Evolutionary conservation across 2,329 filamentous ascomycete species (phyloP), one percentile per base, ranked within the genome.

Genomic region (Cladosporium sp.): DNA sequence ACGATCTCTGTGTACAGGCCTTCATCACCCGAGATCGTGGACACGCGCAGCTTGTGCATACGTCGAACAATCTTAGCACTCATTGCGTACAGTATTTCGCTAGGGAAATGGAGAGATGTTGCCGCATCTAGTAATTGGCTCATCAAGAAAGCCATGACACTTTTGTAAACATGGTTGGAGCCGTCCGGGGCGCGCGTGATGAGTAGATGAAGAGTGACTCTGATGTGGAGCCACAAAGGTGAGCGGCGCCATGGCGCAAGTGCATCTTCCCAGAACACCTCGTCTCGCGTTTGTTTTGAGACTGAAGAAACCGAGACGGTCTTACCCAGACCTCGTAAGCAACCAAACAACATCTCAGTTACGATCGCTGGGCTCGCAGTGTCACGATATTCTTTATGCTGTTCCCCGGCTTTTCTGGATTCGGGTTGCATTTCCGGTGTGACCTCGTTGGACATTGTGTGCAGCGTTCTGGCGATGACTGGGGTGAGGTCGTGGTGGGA

Each of bases 171-270:
- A 2, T 22, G 17, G 14, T 45, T n/a, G 66, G 2, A 72, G 66
- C 2, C 74, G 62, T 3, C 70, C 67, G 36, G 61, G 58, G 22
- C 75, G 66, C 64, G 61, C 2, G 30, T 14, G 2, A 88, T 73
- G 7, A 80, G 75, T 0, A 85, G 77, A 51, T 85, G 79, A 1
- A 83, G 64, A 0, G 78, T 75, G 1, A 89, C 84, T 0, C 85
- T 81, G 4, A 89, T 69, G 0, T 85, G 73, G 0, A 90, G 78
- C 81, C 85, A 90, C 52, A 82, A 78, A 0, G 87, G 79, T 1
- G 80, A 80, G 38, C 88, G 75, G 17, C 87, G 76, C 86, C 87
- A 90, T 0, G 86, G 86, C 0, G 75, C 67, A 1, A 77, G 69
- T 0, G 77, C 62, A 22, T 62, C 4, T 0, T 40, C 12, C 42